Evolutionary conservation across 2,329 filamentous ascomycete species (phyloP), one percentile per base, ranked within the genome.

Genomic region (Alternaria angustiovoidea): DNA sequence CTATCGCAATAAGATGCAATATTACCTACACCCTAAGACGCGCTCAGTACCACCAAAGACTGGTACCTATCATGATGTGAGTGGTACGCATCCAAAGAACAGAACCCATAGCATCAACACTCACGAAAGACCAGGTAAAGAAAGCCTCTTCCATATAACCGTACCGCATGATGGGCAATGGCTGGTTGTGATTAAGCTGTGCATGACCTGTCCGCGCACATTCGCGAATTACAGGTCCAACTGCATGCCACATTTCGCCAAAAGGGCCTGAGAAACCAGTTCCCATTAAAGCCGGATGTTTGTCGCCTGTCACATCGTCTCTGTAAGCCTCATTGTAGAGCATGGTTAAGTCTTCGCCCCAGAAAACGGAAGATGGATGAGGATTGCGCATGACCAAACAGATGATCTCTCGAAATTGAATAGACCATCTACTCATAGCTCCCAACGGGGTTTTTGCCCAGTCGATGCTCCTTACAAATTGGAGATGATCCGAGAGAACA

Each of bases 391-490:
- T 74, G 9, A 78, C 47, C 4, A 78, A 39, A 51, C 76, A 76
- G 9, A 64, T 64, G 14, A 76, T 54, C 34, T 84, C 81, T 34
- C 83, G 81, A 22, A 86, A 79, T 22, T 81, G 76, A 5, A 75
- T 51, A n/a, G 81, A 77, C 84, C 85, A 87, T 52, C 68, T 70
- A 3, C 75, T 63, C 71, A 86, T 80, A 1, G 80, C 79, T 0
- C 85, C 85, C 1, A 86, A 70, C 3, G 81, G 78, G 1, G 83
- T 85, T 12, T 70, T 69, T 4, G 74, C 74, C 84, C 84, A 86
- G 65, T 85, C 78, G 16, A 84, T 70, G 22, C 69, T 79, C 26
- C 82, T 78, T 48, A 83, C 63, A 51, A 80, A 77, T 9, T 57
- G 56, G 20, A 74, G 48, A 47, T 78, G 74, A 7, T 75, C 72